Base-by-base conservation (phyloP, 2,329 filamentous ascomycete genomes). In the Blastomyces emzantsi region DNA sequence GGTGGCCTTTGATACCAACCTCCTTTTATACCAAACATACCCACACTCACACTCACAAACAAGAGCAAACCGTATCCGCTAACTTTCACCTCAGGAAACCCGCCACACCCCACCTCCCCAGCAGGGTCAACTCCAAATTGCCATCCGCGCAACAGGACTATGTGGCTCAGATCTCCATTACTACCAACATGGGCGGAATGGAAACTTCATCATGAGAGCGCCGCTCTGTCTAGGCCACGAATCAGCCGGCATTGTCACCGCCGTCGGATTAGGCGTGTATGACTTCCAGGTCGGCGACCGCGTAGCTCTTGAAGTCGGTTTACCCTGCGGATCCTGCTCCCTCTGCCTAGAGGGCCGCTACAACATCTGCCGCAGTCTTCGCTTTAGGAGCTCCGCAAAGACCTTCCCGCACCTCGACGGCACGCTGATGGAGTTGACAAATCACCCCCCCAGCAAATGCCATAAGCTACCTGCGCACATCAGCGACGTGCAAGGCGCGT, bases 231-330 rank as follows among this genome's bases (percentile, higher is more conserved):
- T 96, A 0, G 87, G 87, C 69, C 87, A 90, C 73, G 87, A 89
- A 73, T 89, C 92, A 3, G 84, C 90, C 9, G 92, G 92, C 64
- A 88, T 90, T 36, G 82, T 97, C 51, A 85, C 91, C 62, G 83
- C 84, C 56, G 80, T 90, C 51, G 92, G 91, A 25, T 13, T 13
- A 2, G 49, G 19, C 51, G 51, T 30, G 11, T 7, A 56, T 13
- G 77, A 76, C 41, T 84, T 96, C 66, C 79, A 84, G 68, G 73
- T 82, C 13, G 92, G 92, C 64, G 92, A 97, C 78, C 87, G 90
- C 70, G 88, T 97, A 25, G 92, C 93, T n/a, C 81, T 97, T 52
- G 93, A 97, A 81, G 93, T 95, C 17, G 93, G 93, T 60, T 84
- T 90, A 61, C 90, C 92, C 0, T 97, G 93, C 79, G 86, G 89